Evolutionary conservation across 805 yeast species (phyloP).

Genomic region (Candida peoriensis): DNA sequence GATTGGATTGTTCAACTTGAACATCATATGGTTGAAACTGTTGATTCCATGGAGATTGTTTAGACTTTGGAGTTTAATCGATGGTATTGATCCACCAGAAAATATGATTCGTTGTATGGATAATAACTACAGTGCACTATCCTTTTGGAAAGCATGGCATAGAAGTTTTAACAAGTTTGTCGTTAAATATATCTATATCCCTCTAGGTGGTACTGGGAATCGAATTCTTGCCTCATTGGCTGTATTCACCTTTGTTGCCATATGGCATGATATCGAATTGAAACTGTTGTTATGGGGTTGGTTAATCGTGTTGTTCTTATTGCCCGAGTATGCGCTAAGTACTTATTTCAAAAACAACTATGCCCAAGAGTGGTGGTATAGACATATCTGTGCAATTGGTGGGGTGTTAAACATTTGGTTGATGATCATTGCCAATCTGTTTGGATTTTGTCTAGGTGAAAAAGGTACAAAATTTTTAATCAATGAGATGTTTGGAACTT

Average conservation of each 20-base stretch:
- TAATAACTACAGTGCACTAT: constrained; percentile 85
- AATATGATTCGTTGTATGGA: constrained; percentile 96
- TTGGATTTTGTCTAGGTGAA: constrained; percentile 89
- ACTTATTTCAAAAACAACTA: constrained; percentile 34
- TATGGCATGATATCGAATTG: constrained; percentile 97
- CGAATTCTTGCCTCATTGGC: constrained; percentile 73
- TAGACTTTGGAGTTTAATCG: constrained; percentile 88
- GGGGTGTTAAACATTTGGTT: constrained; percentile 90
- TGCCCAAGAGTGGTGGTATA: constrained; percentile 55
- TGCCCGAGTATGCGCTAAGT: constrained; percentile 79
- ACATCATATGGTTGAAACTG: constrained; percentile 88
- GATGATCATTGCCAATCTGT: constrained; percentile 96
- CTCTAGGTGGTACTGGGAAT: constrained; percentile 77
- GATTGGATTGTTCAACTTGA: constrained; percentile 88
- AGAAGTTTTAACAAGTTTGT: constrained; percentile 90
- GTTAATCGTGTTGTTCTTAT: constrained; percentile 77
- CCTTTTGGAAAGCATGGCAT: constrained; percentile 99
- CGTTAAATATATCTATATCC: constrained; percentile 81
- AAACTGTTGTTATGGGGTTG: constrained; percentile 92
- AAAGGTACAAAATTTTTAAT: constrained; percentile 74
- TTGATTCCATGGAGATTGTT: constrained; percentile 95
- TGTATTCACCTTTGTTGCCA: constrained; percentile 91
- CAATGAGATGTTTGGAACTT: constrained; percentile 65
- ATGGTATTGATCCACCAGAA: constrained; percentile 94
- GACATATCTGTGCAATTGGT: constrained; percentile 81